Percentiles rank a stretch among this genome's conserved stretches.
phyloP scores from a whole-genome alignment of 2,329 filamentous ascomycete species.

The Alternaria ventricosa region DNA sequence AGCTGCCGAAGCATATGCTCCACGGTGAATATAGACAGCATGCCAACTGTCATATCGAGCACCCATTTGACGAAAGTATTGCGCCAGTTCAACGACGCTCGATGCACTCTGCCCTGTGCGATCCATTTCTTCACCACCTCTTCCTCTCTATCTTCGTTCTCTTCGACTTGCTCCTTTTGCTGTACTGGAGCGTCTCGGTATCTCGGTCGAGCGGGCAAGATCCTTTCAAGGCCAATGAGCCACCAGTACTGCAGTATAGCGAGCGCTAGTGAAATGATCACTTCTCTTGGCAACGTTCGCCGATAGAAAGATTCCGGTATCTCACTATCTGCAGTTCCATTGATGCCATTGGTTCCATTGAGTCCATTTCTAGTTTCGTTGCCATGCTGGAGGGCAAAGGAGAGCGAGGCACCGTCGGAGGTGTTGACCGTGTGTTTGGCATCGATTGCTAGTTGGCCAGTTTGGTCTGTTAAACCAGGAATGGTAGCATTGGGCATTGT shows the following conservation, averaged over 20 bases:
- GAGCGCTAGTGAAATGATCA: not conserved
- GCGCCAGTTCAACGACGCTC: constrained; percentile 22
- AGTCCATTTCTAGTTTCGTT: not conserved
- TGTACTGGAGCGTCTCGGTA: not conserved
- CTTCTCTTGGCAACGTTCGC: constrained; percentile 6
- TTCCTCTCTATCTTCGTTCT: constrained; percentile 21
- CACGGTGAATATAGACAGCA: not conserved
- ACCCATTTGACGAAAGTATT: constrained; percentile 26
- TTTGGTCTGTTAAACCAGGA: not conserved
- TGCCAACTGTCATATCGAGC: constrained; percentile 18
- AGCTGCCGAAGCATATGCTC: constrained; percentile 4
- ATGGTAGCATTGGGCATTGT: not conserved
- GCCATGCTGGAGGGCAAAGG: not conserved
- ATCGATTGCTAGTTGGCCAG: not conserved
- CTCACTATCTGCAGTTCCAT: not conserved
- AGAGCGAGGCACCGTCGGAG: not conserved
- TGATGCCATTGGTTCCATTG: not conserved
- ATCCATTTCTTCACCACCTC: constrained; percentile 26
- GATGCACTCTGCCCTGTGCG: constrained; percentile 18
- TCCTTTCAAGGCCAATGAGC: constrained; percentile 16
- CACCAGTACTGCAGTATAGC: constrained; percentile 19
- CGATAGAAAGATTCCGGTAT: constrained; percentile 12
- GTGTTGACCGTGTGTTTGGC: not conserved
- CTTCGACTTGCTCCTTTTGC: constrained; percentile 8
- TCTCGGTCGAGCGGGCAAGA: constrained; percentile 16